Conservation (phyloP, 2,329 filamentous ascomycete species). For the Aspergillus chevalieri region DNA sequence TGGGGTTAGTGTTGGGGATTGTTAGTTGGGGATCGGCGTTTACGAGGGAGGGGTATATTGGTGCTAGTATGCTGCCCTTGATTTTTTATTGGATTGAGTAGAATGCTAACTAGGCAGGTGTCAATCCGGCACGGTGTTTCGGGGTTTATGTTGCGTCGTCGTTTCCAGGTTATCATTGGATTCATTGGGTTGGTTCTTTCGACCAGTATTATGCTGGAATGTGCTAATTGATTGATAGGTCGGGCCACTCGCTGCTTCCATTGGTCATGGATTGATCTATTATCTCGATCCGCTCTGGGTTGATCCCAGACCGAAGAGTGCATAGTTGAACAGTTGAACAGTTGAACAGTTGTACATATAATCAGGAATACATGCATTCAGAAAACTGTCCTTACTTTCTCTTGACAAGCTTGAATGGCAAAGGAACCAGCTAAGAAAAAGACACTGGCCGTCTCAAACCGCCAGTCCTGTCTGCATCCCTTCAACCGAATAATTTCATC, state of each 20-base stretch:
- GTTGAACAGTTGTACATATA: not conserved
- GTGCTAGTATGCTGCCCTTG: slow-evolving; percentile 23
- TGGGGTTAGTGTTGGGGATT: slow-evolving; percentile 38
- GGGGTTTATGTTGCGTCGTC: slow-evolving; percentile 37
- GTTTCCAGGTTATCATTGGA: slow-evolving; percentile 33
- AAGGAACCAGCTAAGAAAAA: too few relatives aligned
- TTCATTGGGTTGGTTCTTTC: slow-evolving; percentile 27
- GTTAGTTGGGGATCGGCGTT: slow-evolving; percentile 35
- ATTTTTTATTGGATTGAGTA: not conserved
- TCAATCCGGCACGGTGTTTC: slow-evolving; percentile 45
- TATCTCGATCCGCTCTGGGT: slow-evolving; percentile 21
- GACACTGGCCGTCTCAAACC: too few relatives aligned
- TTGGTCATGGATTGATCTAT: slow-evolving; percentile 28
- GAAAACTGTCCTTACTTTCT: too few relatives aligned
- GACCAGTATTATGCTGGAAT: too few relatives aligned
- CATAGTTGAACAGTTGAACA: not conserved
- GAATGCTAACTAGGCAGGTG: slow-evolving; percentile 11
- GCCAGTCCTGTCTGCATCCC: too few relatives aligned
- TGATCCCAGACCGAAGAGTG: slow-evolving; percentile 3
- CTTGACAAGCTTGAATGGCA: too few relatives aligned
- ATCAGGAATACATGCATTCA: not conserved
- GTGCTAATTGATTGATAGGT: slow-evolving; percentile 7
- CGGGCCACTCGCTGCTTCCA: slow-evolving; percentile 24
- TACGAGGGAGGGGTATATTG: slow-evolving; percentile 37
- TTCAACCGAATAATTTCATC: too few relatives aligned